Percentiles rank a stretch among this genome's conserved stretches.
phyloP scores from a whole-genome alignment of 2,329 filamentous ascomycete species.

The Lachnellula arida region DNA sequence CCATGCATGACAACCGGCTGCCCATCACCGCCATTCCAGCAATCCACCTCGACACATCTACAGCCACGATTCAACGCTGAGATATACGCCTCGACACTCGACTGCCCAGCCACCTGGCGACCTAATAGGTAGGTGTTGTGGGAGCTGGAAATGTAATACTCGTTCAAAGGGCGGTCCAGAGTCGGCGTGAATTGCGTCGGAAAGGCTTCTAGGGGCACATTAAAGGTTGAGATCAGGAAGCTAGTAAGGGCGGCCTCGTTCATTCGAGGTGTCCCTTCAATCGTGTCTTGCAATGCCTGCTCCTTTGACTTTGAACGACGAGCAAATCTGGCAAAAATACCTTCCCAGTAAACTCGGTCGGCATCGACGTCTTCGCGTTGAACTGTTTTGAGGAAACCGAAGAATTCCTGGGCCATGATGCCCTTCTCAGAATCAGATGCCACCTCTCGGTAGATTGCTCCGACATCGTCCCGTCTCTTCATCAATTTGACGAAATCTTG shows the following conservation, averaged over 20 bases:
- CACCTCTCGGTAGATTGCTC: slow-evolving; percentile 62
- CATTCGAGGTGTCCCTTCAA: slow-evolving; percentile 54
- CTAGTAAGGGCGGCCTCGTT: slow-evolving; percentile 72
- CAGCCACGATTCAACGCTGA: slow-evolving; percentile 82
- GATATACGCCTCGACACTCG: slow-evolving; percentile 94
- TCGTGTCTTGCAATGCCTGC: slow-evolving; percentile 38
- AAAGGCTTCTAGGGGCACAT: slow-evolving; percentile 59
- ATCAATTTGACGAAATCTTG: slow-evolving; percentile 76
- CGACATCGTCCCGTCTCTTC: slow-evolving; percentile 79
- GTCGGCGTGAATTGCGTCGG: slow-evolving; percentile 48
- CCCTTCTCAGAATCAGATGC: slow-evolving; percentile 56
- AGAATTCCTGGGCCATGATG: slow-evolving; percentile 69
- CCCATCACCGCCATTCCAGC: slow-evolving; percentile 89
- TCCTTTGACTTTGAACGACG: slow-evolving; percentile 51
- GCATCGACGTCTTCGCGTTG: slow-evolving; percentile 73
- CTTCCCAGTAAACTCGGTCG: slow-evolving; percentile 63
- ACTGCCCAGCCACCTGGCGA: slow-evolving; percentile 81
- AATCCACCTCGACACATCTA: slow-evolving; percentile 94
- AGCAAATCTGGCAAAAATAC: slow-evolving; percentile 65
- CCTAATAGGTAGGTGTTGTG: slow-evolving; percentile 97
- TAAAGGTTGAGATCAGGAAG: slow-evolving; percentile 71
- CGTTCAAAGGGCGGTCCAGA: slow-evolving; percentile 82
- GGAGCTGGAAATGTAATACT: slow-evolving; percentile 97
- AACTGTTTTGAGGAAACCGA: slow-evolving; percentile 65
- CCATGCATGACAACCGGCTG: slow-evolving; percentile 89